A percentile compares a stretch with the other conserved stretches of the same genome.
Evolutionary conservation across 2,329 filamentous ascomycete species (phyloP).

Genomic region (Fonsecaea monophora): DNA sequence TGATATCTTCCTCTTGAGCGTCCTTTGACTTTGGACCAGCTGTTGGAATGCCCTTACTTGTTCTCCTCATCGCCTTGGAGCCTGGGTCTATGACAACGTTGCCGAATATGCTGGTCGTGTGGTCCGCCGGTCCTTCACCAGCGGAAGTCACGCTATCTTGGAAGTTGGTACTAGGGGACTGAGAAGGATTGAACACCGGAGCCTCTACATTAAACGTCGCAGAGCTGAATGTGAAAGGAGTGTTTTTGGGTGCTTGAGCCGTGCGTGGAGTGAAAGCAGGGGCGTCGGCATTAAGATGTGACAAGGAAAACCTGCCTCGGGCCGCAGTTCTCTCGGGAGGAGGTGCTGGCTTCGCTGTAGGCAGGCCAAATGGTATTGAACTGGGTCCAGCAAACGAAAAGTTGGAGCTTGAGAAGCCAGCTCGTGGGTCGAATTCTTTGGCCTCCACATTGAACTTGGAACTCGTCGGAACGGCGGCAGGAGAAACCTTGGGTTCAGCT

Average conservation of each 20-base stretch:
- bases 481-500: slow-evolving; percentile 38
- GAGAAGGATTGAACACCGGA: slow-evolving; percentile 73
- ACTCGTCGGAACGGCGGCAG: slow-evolving; percentile 58
- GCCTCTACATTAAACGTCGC: slow-evolving; percentile 77
- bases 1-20: slow-evolving; percentile 56
- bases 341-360: slow-evolving; percentile 9
- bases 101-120: slow-evolving; percentile 65
- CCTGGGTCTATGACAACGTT: slow-evolving; percentile 70
- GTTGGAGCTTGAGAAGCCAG: slow-evolving; percentile 56
- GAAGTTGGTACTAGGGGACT: slow-evolving; percentile 35
- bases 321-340: slow-evolving; percentile 11
- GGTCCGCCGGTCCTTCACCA: slow-evolving; percentile 35
- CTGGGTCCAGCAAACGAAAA: slow-evolving; percentile 52
- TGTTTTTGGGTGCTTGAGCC: slow-evolving; percentile 17
- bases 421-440: slow-evolving; percentile 73
- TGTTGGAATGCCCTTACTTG: slow-evolving; percentile 83
- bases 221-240: slow-evolving; percentile 44
- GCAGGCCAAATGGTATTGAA: slow-evolving; percentile 44
- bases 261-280: slow-evolving; percentile 71
- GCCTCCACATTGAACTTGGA: slow-evolving; percentile 89
- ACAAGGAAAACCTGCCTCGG: slow-evolving; percentile 27
- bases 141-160: slow-evolving; percentile 40
- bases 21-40: slow-evolving; percentile 47
- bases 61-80: slow-evolving; percentile 66
- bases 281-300: slow-evolving; percentile 70